Percentiles rank a stretch among this genome's conserved stretches.
phyloP scores from a whole-genome alignment of 371 early-diverging fungal species.

The Rhizopus sp. region DNA sequence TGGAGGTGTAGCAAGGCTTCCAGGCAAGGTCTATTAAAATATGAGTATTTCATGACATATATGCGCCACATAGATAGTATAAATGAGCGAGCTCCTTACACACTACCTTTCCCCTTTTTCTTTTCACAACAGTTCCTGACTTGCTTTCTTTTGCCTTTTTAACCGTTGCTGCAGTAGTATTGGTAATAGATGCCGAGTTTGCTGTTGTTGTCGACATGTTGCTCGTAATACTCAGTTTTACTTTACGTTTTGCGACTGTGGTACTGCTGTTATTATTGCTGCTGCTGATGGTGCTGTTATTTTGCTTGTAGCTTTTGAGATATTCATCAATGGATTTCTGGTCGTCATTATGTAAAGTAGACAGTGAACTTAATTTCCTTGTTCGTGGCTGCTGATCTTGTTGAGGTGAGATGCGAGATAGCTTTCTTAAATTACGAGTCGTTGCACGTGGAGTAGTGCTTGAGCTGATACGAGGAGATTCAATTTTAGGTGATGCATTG shows the following conservation, averaged over 20 bases:
- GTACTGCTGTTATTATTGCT: conserved; percentile 15
- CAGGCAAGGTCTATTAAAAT: conserved; percentile 43
- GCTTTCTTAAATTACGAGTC: conserved; percentile 16
- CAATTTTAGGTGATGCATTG: conserved; percentile 33
- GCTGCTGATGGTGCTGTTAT: conserved; percentile 12
- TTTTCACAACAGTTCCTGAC: conserved; percentile 5
- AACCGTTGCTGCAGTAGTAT: neutral
- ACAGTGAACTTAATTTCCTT: conserved; percentile 14
- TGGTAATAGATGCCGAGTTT: conserved; percentile 13
- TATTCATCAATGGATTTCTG: too few species aligned
- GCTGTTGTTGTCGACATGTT: conserved; percentile 19
- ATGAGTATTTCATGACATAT: neutral
- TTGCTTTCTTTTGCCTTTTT: conserved; percentile 4
- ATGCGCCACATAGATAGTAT: neutral
- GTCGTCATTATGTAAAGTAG: conserved; percentile 8
- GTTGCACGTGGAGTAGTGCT: conserved; percentile 28
- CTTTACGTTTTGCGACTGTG: conserved; percentile 17
- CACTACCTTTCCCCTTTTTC: conserved; percentile 53
- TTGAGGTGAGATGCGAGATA: conserved; percentile 12
- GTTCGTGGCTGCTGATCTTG: neutral
- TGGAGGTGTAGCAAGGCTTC: conserved; percentile 40
- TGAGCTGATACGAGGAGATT: conserved; percentile 30
- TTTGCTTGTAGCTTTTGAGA: conserved; percentile 4
- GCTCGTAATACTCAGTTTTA: conserved; percentile 26
- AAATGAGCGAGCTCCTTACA: neutral